Evolutionary conservation across 1,284 basidiomycete genomes (phyloP), one percentile per base, ranked within the genome.

Genomic region (Trichosporon sp.): DNA sequence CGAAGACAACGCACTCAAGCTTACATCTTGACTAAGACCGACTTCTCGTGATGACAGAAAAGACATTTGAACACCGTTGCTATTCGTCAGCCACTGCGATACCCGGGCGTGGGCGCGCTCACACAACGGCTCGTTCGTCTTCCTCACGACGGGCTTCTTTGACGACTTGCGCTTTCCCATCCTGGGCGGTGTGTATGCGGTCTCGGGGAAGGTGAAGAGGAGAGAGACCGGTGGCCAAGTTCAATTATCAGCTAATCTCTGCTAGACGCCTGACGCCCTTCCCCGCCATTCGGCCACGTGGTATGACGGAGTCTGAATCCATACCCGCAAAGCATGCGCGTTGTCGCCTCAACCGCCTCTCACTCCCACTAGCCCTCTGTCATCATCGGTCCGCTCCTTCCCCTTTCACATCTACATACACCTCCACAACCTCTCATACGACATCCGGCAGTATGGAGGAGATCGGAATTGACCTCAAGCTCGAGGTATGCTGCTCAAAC

Each of bases 401-500:
- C 37, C 19, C 49, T 59, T 57, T 32, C n/a, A 58, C 57, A 59
- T 62, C 52, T n/a, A 14, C 25, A 10, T 32, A 23, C 34, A 16
- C 23, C 36, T 63, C 37, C 27, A 44, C 60, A 7, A 58, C 34
- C 32, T 46, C 40, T n/a, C 49, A 54, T n/a, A 13, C 16, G 29
- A 29, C 49, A 29, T 54, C 27, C 25, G 29, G 31, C 61, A 57
- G 10, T n/a, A 84, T 84, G 83, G 81, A 83, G 64, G 81, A 83
- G 66, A 80, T 83, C 23, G 83, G 82, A 29, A 95, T 95, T 73
- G 89, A 92, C 74, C 87, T 94, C 32, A 86, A 89, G 80, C 88
- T 89, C 75, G 88, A 89, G 85, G 92, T 92, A 66, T 73, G 86
- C 49, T 25, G 16, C 25, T 5, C 8, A 1, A 4, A 4, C 27